phyloP scores from a whole-genome alignment of 2,329 filamentous ascomycete genomes.

The Xylaria sp. region DNA sequence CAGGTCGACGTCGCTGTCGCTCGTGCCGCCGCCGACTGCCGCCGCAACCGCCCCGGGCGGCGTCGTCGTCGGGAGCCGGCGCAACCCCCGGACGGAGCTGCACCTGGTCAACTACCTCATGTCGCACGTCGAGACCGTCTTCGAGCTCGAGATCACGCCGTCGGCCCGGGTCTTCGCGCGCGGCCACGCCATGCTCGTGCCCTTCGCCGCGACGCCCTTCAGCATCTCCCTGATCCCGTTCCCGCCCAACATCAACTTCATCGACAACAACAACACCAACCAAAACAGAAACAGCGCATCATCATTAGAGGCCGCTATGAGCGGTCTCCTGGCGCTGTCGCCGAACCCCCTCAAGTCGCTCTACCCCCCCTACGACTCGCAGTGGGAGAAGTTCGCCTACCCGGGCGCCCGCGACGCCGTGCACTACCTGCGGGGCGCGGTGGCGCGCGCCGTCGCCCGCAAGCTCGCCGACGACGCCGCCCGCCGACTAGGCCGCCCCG shows the following conservation, averaged over 20 bases:
- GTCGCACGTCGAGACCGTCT: conserved; percentile 43
- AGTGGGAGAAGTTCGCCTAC: conserved; percentile 43
- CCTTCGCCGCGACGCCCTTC: conserved; percentile 27
- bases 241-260: conserved; percentile 4
- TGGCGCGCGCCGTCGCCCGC: conserved; percentile 36
- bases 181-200: conserved; percentile 16
- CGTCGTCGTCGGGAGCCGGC: conserved; percentile 36
- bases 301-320: too few species aligned
- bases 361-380: conserved; percentile 50
- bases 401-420: conserved; percentile 47
- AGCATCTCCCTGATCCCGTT: conserved; percentile 38
- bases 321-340: too few species aligned
- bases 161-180: conserved; percentile 34
- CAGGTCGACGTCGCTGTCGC: conserved; percentile 44
- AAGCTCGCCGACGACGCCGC: conserved; percentile 20
- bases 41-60: too few species aligned
- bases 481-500: conserved; percentile 19
- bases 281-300: conserved; percentile 1
- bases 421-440: conserved; percentile 50
- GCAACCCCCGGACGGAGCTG: conserved; percentile 46
- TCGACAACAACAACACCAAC: conserved; percentile 5
- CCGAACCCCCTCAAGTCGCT: conserved; percentile 40
- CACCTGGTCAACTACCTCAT: conserved; percentile 48
- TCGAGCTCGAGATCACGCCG: conserved; percentile 51
- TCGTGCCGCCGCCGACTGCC: conserved; percentile 29